phyloP scores from a whole-genome alignment of 129 eudicot genomes.

The Pulicaria dysenterica region DNA sequence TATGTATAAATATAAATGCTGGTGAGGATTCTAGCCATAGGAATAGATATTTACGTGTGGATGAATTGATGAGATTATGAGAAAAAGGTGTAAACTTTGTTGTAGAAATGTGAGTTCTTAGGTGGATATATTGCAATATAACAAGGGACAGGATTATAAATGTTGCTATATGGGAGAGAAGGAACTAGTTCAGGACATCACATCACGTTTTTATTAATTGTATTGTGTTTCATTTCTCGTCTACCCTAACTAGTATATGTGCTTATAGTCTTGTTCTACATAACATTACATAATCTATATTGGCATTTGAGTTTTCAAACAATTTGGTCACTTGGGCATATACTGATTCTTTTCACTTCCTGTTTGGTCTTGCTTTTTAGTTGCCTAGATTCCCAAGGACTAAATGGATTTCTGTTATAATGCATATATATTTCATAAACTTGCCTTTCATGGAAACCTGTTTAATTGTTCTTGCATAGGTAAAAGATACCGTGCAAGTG shows the following conservation, averaged over 20 bases:
- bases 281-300: background rate
- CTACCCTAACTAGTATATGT: background rate
- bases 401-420: background rate
- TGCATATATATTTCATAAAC: background rate
- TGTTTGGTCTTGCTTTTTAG: background rate
- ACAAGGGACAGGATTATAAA: background rate
- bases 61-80: no score
- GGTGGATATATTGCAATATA: background rate
- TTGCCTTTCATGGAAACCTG: background rate
- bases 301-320: slow-evolving; percentile 9
- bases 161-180: no score
- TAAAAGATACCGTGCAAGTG: slow-evolving; percentile 92
- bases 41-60: no score
- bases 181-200: no score
- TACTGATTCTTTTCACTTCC: background rate
- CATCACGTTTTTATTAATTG: no score
- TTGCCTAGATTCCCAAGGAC: slow-evolving; percentile 12
- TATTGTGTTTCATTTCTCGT: background rate
- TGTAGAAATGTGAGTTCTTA: background rate
- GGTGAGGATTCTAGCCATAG: no score
- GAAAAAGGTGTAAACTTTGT: background rate
- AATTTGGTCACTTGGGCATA: background rate
- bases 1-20: no score
- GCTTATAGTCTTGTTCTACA: background rate
- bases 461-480: slow-evolving; percentile 44